Percentiles rank a stretch among this genome's conserved stretches.
phyloP scores from a whole-genome alignment of 192 early-diverging fungal genomes.

The Diversispora eburnea region DNA sequence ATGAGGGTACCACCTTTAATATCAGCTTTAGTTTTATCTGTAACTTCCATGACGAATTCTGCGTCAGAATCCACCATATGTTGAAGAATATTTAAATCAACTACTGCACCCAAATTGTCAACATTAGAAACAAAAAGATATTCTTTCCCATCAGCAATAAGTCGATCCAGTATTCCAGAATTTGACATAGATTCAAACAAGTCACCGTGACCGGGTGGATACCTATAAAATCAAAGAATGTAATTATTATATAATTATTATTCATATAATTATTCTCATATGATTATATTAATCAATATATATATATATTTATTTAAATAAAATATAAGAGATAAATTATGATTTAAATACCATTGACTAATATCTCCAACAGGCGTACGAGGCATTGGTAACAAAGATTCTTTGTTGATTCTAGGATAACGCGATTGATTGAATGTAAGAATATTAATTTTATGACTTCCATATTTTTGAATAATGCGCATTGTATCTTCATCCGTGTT shows the following conservation, averaged over 20 bases:
- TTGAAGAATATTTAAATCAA: conserved; percentile 86
- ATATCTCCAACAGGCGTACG: conserved; percentile 62
- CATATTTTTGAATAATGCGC: conserved; percentile 98
- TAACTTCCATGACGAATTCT: conserved; percentile 99
- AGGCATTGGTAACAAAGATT: conserved; percentile 84
- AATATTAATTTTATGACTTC: conserved; percentile 84
- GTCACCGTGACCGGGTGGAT: conserved; percentile 98
- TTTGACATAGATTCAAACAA: conserved; percentile 92
- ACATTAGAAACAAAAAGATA: conserved; percentile 99
- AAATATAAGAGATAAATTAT: not conserved
- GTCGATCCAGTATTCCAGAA: conserved; percentile 89
- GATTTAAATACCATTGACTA: conserved; percentile 56
- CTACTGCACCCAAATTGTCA: conserved; percentile 97
- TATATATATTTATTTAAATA: too few species aligned
- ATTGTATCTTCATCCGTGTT: conserved; percentile 98
- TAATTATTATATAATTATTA: too few species aligned
- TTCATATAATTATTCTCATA: too few species aligned
- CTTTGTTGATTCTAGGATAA: conserved; percentile 91
- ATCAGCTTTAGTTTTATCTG: conserved; percentile 99
- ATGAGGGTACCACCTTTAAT: conserved; percentile 99
- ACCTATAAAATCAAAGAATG: conserved; percentile 44
- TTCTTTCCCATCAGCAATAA: conserved; percentile 94
- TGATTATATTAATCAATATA: too few species aligned
- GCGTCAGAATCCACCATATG: conserved; percentile 84
- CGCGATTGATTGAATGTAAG: conserved; percentile 97